phyloP scores from a whole-genome alignment of 345 rosid species.

The Pelargonium nanum region DNA sequence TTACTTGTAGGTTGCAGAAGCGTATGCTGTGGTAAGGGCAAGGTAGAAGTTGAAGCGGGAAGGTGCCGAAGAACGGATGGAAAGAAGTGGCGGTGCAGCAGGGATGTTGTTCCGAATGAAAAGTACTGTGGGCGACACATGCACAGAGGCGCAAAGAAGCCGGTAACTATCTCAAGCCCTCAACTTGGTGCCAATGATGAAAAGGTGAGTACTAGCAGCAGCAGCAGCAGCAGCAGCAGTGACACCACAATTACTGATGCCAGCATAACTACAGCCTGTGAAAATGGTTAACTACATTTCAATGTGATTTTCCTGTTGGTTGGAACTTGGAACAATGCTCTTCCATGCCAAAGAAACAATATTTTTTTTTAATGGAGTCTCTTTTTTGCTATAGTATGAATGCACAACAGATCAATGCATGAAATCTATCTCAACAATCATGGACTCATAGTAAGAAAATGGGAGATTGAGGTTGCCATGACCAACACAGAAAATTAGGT shows the following conservation, averaged over 20 bases:
- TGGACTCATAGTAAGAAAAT: no score
- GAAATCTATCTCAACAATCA: no score
- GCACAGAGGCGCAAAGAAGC: constrained; percentile 34
- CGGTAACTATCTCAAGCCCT: neutral
- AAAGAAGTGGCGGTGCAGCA: constrained; percentile 66
- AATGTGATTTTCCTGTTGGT: neutral
- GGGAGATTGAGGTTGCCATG: no score
- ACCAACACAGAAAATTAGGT: no score
- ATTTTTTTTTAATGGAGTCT: no score
- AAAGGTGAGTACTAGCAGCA: neutral
- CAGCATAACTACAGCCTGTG: neutral
- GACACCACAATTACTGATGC: neutral
- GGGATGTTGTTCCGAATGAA: constrained; percentile 37
- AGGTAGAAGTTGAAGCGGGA: constrained; percentile 4
- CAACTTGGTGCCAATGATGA: neutral
- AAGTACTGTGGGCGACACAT: constrained; percentile 55
- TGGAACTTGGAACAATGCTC: no score
- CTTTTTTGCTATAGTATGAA: no score
- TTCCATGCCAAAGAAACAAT: no score
- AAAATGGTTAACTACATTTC: neutral
- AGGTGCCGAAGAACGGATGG: constrained; percentile 83
- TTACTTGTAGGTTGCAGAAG: neutral
- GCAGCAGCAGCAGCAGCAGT: neutral
- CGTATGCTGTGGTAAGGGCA: neutral
- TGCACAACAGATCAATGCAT: no score